phyloP scores from a whole-genome alignment of 1,139 yeast genomes.

The Nakaseomyces nivariensis region DNA sequence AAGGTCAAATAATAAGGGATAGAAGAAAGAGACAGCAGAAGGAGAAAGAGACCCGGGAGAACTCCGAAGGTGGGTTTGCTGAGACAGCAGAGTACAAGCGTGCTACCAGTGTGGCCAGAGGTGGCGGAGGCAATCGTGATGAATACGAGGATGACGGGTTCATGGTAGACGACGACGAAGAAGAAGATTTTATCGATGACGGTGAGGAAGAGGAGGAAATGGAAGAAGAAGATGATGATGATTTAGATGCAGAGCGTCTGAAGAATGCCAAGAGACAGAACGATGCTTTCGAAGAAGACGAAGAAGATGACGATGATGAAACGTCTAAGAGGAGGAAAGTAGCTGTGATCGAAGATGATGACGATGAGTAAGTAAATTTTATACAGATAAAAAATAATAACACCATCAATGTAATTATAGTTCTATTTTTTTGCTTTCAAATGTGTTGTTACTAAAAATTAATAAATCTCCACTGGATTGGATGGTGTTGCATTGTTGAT shows the following conservation, averaged over 20 bases:
- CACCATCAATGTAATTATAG: too few relatives aligned
- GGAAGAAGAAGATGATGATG: conserved; percentile 37
- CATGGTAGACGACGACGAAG: conserved; percentile 36
- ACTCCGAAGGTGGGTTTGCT: conserved; percentile 6
- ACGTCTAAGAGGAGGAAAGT: conserved; percentile 39
- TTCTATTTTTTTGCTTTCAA: background rate
- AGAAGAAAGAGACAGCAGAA: conserved; percentile 56
- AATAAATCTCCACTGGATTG: too few relatives aligned
- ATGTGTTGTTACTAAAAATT: background rate
- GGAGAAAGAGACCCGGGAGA: conserved; percentile 41
- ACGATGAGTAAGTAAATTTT: conserved; percentile 34
- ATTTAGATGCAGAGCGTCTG: conserved; percentile 56
- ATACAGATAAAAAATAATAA: background rate
- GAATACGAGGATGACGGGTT: conserved; percentile 39
- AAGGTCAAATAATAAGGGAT: conserved; percentile 57
- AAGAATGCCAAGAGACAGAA: conserved; percentile 51
- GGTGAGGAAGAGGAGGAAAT: conserved; percentile 32
- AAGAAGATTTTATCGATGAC: conserved; percentile 43
- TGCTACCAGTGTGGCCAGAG: conserved; percentile 16
- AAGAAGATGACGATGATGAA: conserved; percentile 18
- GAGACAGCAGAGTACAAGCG: conserved; percentile 3
- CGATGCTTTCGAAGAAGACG: conserved; percentile 28
- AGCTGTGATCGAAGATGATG: conserved; percentile 52
- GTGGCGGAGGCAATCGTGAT: conserved; percentile 25
- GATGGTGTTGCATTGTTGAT: too few relatives aligned